Percentiles rank a stretch among this genome's conserved stretches.
Evolutionary conservation across 2,329 filamentous ascomycete species (phyloP).

Genomic region (Penicillium sp.): DNA sequence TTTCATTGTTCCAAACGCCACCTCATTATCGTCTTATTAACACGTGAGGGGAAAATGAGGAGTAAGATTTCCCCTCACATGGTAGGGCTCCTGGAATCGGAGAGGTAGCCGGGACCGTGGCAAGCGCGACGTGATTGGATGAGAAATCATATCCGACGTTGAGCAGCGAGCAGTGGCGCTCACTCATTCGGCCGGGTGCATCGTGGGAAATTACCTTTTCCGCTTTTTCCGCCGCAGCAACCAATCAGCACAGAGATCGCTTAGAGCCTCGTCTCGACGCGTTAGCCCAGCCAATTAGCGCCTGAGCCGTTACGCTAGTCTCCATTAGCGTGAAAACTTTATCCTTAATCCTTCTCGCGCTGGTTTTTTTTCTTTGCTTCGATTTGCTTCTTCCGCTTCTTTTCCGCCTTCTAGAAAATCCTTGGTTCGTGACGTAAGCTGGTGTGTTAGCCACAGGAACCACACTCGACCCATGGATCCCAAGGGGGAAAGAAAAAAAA

Average conservation of each 20-base stretch:
- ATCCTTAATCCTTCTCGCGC: neutral
- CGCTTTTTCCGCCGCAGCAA: neutral
- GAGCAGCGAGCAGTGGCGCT: neutral
- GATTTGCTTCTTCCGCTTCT: neutral
- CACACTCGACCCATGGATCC: neutral
- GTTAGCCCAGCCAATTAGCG: neutral
- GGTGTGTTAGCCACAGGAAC: neutral
- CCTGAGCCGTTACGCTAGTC: neutral
- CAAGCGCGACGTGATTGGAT: neutral
- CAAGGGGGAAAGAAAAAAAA: neutral
- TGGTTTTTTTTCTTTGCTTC: neutral
- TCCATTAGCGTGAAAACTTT: neutral
- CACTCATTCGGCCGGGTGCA: neutral
- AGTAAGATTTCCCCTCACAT: too few species aligned
- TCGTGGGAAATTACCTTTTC: neutral
- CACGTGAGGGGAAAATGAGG: too few species aligned
- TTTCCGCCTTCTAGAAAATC: neutral
- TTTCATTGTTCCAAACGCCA: too few species aligned
- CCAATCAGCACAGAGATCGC: neutral
- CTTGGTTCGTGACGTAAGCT: neutral
- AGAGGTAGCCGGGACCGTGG: too few species aligned
- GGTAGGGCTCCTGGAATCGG: too few species aligned
- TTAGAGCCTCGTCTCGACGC: neutral
- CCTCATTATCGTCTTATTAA: too few species aligned
- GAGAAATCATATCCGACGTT: neutral